Conservation (phyloP, 2,329 filamentous ascomycete species). For the Colletotrichum musicola region DNA sequence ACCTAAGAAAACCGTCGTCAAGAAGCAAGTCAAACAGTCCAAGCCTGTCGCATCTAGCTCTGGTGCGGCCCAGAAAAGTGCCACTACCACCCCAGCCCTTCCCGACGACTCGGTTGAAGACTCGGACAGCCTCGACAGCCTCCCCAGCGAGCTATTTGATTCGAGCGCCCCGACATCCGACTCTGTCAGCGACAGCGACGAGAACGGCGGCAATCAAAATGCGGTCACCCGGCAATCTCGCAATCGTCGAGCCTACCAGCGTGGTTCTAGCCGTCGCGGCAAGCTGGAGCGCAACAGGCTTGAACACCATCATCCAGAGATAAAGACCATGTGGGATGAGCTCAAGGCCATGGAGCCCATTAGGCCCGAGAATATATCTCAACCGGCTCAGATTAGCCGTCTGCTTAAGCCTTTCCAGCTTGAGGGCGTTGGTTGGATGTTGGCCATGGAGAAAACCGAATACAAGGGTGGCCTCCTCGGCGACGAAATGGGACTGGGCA, state of each 20-base stretch:
- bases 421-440: slow-evolving; percentile 95
- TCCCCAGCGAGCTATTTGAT: slow-evolving; percentile 1
- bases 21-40: slow-evolving; percentile 11
- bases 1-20: slow-evolving; percentile 11
- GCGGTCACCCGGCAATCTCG: slow-evolving; percentile 40
- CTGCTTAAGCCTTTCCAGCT: slow-evolving; percentile 94
- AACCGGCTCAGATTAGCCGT: slow-evolving; percentile 83
- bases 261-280: slow-evolving; percentile 43
- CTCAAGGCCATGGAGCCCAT: slow-evolving; percentile 78
- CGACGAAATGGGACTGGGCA: slow-evolving; percentile 99
- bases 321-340: slow-evolving; percentile 87
- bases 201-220: slow-evolving; percentile 2
- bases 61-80: background rate
- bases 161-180: slow-evolving; percentile 1
- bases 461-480: slow-evolving; percentile 93
- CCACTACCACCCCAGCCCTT: background rate
- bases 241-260: slow-evolving; percentile 50
- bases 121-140: slow-evolving; percentile 4
- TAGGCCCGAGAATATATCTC: slow-evolving; percentile 70
- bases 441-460: slow-evolving; percentile 83
- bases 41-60: slow-evolving; percentile 6
- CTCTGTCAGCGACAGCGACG: background rate
- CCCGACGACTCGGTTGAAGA: slow-evolving; percentile 16
- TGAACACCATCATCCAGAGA: slow-evolving; percentile 80
- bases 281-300: slow-evolving; percentile 73